A percentile compares a stretch with the other conserved stretches of the same genome.
These are phyloP conservation scores for Aspergillus nomiae DNA, from an alignment of 2,329 filamentous ascomycete species.

Conservation along the genomic window DNA sequence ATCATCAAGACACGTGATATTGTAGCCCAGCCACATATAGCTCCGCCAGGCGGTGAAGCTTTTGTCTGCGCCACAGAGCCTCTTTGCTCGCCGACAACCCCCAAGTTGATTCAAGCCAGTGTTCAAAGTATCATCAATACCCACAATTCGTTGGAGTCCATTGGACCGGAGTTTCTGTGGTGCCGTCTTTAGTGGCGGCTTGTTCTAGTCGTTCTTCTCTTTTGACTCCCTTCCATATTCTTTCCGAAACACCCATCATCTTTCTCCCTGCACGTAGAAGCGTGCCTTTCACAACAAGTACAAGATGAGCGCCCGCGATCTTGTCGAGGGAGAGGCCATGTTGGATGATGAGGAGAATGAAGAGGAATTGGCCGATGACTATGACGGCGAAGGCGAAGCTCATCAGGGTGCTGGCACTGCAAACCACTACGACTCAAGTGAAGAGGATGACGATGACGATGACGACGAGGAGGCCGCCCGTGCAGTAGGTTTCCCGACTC, in stretches of 20 bases:
- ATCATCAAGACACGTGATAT: background rate
- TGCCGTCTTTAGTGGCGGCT: slow-evolving; percentile 1
- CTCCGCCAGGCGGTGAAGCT: slow-evolving; percentile 3
- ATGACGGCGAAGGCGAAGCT: slow-evolving; percentile 55
- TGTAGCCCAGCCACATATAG: background rate
- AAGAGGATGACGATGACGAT: slow-evolving; percentile 89
- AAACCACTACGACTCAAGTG: slow-evolving; percentile 74
- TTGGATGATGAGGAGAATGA: slow-evolving; percentile 84
- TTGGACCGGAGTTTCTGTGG: background rate
- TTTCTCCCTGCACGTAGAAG: slow-evolving; percentile 5
- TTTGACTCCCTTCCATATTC: background rate
- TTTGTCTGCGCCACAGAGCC: background rate
- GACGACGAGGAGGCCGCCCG: slow-evolving; percentile 84
- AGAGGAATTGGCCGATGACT: slow-evolving; percentile 78
- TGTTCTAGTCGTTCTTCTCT: background rate
- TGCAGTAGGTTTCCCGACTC: slow-evolving; percentile 56
- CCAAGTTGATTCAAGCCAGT: background rate
- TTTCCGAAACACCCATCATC: background rate
- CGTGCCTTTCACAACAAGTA: slow-evolving; percentile 10
- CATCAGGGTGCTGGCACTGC: slow-evolving; percentile 42
- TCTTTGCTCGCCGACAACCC: background rate
- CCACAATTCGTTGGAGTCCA: background rate
- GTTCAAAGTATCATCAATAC: background rate
- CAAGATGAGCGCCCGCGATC: slow-evolving; percentile 63
- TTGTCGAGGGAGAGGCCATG: slow-evolving; percentile 84